Evolutionary conservation across 78 protist species (phyloP).

Genomic region (slime mould (Dictyostelium discoideum)): DNA sequence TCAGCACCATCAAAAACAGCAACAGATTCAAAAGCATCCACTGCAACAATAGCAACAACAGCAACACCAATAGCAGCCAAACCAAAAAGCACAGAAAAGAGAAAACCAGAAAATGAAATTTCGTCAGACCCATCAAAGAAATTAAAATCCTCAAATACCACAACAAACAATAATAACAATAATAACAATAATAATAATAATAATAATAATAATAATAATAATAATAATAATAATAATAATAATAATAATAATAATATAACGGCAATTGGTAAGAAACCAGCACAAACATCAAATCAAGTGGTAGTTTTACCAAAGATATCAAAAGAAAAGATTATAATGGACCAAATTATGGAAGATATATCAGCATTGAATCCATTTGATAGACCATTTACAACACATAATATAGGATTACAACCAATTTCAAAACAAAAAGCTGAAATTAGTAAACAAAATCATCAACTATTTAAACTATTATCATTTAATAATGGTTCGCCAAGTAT

Average conservation of each 20-base stretch:
- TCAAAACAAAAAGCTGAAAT: background rate
- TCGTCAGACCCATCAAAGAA: background rate
- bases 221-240: too few relatives aligned
- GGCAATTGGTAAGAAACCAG: background rate
- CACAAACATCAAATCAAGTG: background rate
- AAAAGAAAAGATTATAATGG: slow-evolving; percentile 1
- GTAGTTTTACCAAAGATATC: background rate
- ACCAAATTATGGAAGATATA: slow-evolving; percentile 8
- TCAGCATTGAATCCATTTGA: background rate
- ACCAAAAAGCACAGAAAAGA: background rate
- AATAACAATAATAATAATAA: too few relatives aligned
- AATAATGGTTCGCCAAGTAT: slow-evolving; percentile 1
- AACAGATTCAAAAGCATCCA: background rate
- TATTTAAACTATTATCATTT: background rate
- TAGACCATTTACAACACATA: background rate
- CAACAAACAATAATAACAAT: too few relatives aligned
- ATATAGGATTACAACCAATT: slow-evolving; percentile 22
- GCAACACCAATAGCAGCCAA: background rate
- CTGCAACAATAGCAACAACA: background rate
- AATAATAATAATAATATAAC: too few relatives aligned
- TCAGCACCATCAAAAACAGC: background rate
- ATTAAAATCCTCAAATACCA: background rate
- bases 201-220: too few relatives aligned
- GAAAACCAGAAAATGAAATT: background rate
- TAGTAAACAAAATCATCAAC: background rate